A percentile compares a stretch with the other conserved stretches of the same genome.
Conservation (phyloP, 306 rosid genomes). For the Purshia tridentata region DNA sequence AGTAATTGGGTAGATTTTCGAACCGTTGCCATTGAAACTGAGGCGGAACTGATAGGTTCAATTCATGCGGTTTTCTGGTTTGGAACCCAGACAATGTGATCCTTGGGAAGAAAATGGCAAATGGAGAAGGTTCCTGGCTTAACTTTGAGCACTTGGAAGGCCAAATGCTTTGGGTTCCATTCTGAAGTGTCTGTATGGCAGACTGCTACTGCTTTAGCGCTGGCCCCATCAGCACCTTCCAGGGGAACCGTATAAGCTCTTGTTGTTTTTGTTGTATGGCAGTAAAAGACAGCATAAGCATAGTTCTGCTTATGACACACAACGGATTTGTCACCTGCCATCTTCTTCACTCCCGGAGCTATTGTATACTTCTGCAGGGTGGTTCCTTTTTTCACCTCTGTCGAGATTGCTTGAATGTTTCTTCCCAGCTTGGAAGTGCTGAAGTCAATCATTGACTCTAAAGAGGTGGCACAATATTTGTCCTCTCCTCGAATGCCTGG, state of each 20-base stretch:
- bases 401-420: slow-evolving; percentile 42
- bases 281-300: slow-evolving; percentile 63
- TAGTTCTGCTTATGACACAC: slow-evolving; percentile 68
- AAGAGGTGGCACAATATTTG: slow-evolving; percentile 65
- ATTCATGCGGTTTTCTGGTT: slow-evolving; percentile 16
- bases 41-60: no score
- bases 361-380: slow-evolving; percentile 36
- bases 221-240: slow-evolving; percentile 43
- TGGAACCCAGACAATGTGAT: slow-evolving; percentile 63
- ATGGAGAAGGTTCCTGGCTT: slow-evolving; percentile 64
- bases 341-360: slow-evolving; percentile 34
- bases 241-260: slow-evolving; percentile 47
- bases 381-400: slow-evolving; percentile 44
- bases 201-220: slow-evolving; percentile 55
- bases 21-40: no score
- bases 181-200: slow-evolving; percentile 66
- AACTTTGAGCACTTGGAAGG: slow-evolving; percentile 68
- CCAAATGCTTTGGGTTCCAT: slow-evolving; percentile 78
- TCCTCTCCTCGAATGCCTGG: slow-evolving; percentile 39
- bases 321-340: slow-evolving; percentile 33
- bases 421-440: slow-evolving; percentile 57
- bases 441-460: slow-evolving; percentile 77
- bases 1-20: no score
- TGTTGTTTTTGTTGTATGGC: slow-evolving; percentile 45
- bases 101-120: slow-evolving; percentile 79